Conservation (phyloP, 805 yeast genomes). For the Metschnikowia proteae region DNA sequence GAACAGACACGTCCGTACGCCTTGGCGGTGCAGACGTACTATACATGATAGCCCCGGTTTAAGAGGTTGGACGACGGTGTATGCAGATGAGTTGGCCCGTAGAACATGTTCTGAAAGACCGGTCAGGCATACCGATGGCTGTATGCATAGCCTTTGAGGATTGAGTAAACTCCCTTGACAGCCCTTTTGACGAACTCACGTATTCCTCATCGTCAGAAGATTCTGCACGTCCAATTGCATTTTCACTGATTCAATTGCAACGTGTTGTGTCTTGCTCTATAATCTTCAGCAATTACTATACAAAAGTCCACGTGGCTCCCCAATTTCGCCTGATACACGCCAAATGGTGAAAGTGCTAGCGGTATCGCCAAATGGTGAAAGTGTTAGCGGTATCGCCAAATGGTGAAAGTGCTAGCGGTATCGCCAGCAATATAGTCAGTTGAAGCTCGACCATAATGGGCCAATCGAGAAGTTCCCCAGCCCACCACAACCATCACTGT, state of each 20-base stretch:
- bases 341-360: no score
- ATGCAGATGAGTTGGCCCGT: slow-evolving; percentile 82
- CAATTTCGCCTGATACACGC: no score
- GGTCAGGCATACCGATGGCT: slow-evolving; percentile 92
- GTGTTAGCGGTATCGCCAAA: no score
- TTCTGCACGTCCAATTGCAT: slow-evolving; percentile 22
- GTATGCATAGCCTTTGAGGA: slow-evolving; percentile 82
- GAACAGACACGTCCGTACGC: slow-evolving; percentile 92
- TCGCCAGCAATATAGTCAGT: no score
- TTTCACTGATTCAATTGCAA: slow-evolving; percentile 24
- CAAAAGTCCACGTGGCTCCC: no score
- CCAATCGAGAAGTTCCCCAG: no score
- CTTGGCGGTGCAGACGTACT: slow-evolving; percentile 85
- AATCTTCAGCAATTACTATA: no score
- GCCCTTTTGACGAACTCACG: slow-evolving; percentile 36
- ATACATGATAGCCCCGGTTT: slow-evolving; percentile 72
- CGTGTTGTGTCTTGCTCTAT: slow-evolving; percentile 51
- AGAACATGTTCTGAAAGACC: slow-evolving; percentile 82
- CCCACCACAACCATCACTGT: no score
- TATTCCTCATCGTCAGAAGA: slow-evolving; percentile 20
- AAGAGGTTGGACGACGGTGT: slow-evolving; percentile 85
- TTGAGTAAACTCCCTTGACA: slow-evolving; percentile 48
- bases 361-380: no score
- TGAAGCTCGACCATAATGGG: no score
- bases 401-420: no score